Conservation (phyloP, 495 filamentous ascomycete genomes). For the Aspergillus haitiensis region DNA sequence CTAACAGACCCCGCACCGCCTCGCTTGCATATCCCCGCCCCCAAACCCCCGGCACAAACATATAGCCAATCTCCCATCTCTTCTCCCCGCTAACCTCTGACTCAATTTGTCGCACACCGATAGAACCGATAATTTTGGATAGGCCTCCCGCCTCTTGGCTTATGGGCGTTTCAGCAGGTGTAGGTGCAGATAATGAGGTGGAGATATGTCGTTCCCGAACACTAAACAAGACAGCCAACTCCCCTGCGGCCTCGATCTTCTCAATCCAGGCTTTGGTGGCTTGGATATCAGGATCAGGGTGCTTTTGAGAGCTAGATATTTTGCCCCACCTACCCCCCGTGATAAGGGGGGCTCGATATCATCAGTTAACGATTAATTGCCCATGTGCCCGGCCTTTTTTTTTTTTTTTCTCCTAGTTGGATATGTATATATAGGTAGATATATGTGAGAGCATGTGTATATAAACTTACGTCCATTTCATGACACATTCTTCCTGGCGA, state of each 20-base stretch:
- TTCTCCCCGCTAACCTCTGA: background rate
- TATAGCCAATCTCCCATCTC: constrained; percentile 25
- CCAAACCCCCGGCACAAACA: constrained; percentile 20
- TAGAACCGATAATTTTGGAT: background rate
- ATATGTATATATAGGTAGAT: background rate
- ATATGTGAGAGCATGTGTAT: background rate
- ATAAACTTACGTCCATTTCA: constrained; percentile 22
- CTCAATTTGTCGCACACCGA: constrained; percentile 2
- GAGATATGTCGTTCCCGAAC: background rate
- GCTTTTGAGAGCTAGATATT: background rate
- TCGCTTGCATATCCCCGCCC: constrained; percentile 25
- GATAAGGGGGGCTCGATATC: too few species aligned
- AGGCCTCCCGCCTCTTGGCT: background rate
- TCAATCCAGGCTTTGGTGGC: constrained; percentile 13
- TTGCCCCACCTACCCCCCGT: background rate
- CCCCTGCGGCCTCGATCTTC: background rate
- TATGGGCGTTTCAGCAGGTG: background rate
- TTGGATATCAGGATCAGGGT: constrained; percentile 7
- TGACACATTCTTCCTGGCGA: constrained; percentile 9
- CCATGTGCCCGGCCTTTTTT: background rate
- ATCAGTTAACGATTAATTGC: background rate
- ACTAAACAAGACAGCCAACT: background rate
- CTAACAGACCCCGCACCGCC: constrained; percentile 16
- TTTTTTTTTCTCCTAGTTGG: background rate
- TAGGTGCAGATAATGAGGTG: background rate